Evolutionary conservation across 805 yeast genomes (phyloP), one percentile per base, ranked within the genome.

Genomic region (Torulaspora gathmanii): DNA sequence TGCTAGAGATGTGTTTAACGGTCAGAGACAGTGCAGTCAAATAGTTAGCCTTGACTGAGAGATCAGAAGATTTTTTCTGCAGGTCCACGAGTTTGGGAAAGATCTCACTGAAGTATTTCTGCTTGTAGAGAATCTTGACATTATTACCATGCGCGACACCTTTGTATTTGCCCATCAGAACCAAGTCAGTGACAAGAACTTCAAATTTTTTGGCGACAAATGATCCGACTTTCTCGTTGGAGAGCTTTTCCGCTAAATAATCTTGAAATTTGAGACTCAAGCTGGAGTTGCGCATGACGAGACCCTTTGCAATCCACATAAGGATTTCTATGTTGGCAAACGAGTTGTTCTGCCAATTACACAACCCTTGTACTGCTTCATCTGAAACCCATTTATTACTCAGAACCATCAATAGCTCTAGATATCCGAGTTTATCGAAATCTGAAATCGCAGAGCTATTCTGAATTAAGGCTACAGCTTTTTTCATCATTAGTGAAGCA

Each of bases 301-400:
- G 69, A 0, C 86, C 90, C 61, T 87, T 89, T 16, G 80, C 67
- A 5, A 82, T 63, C 96, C 96, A 89, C 2, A 82, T 68, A 13
- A 72, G 61, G 0, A 74, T 58, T 59, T 87, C 95, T 33, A 85
- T 61, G 10, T 67, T 53, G 19, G 55, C 50, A 3, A 60, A 27
- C 3, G 63, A 47, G 3, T 40, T 33, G 13, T 53, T 46, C 9
- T 46, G 36, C 47, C 46, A 49, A 33, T 54, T 42, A 10, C 61
- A 37, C 9, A 48, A 46, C 28, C 38, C 39, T 19, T 33, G 33
- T 2, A 60, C 25, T 1, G 23, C 17, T 6, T 44, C 47, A 9
- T 56, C 61, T n/a, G 37, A 35, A 25, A 56, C 27, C 65, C 65
- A 63, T 46, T 63, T 63, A 44, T 63, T 63, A 1, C 57, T 40